A percentile compares a stretch with the other conserved stretches of the same genome.
Evolutionary conservation across 1,284 basidiomycete species (phyloP).

Genomic region (Ustilago nuda): DNA sequence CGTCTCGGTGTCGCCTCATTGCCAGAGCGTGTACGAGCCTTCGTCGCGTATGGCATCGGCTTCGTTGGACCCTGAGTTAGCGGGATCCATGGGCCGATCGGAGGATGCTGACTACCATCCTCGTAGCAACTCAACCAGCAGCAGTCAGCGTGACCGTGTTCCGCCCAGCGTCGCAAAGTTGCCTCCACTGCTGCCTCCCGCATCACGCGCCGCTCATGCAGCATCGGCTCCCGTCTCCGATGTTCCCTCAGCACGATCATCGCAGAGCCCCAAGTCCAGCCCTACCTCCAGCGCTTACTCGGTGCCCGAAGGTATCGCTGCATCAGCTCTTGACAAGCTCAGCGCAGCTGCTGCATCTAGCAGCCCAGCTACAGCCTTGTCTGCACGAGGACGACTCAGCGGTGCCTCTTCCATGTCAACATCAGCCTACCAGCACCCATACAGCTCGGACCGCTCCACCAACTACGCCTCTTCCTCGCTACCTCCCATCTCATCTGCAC

Average conservation of each 20-base stretch:
- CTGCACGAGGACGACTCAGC: constrained; percentile 38
- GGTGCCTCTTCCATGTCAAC: constrained; percentile 16
- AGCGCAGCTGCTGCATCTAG: constrained; percentile 21
- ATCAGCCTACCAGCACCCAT: constrained; percentile 45
- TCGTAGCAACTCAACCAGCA: constrained; percentile 44
- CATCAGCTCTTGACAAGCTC: constrained; percentile 46
- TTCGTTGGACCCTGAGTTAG: constrained; percentile 41
- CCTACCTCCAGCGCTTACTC: constrained; percentile 48
- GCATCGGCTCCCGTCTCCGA: constrained; percentile 47
- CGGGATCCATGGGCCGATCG: constrained; percentile 3
- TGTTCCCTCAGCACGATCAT: constrained; percentile 44
- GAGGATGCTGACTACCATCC: constrained; percentile 35
- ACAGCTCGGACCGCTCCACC: constrained; percentile 53
- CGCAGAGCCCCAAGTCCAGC: constrained; percentile 54
- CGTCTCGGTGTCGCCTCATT: constrained; percentile 37
- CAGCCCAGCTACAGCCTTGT: constrained; percentile 21
- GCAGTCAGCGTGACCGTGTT: constrained; percentile 38
- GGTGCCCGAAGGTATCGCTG: constrained; percentile 39
- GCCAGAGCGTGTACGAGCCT: constrained; percentile 30
- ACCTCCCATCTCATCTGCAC: constrained; percentile 47
- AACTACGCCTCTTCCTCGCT: constrained; percentile 39
- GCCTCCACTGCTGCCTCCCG: constrained; percentile 26
- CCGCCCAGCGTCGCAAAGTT: constrained; percentile 19
- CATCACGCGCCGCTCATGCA: constrained; percentile 16
- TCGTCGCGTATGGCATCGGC: constrained; percentile 24